Base-by-base conservation (phyloP, 2,329 filamentous ascomycete genomes). In the Colletotrichum limetticola region DNA sequence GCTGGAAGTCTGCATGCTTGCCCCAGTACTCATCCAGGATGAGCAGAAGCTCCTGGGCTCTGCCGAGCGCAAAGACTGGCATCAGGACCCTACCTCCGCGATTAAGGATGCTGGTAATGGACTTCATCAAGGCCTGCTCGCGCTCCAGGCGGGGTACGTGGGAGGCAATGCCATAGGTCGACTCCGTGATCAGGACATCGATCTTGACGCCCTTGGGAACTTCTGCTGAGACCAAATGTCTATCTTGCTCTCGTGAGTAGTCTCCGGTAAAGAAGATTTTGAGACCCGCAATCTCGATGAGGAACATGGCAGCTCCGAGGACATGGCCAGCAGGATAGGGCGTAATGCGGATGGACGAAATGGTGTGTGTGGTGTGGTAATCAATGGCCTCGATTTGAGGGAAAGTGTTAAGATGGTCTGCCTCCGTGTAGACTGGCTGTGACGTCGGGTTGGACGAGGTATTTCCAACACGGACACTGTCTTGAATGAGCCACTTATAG, bases 401-500 rank as follows among this genome's bases (percentile, higher is more conserved):
- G 73, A 98, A 96, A 0, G 96, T 98, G 75, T 95, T 95, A 32
- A 98, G 88, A 82, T 98, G 95, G 80, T 99, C 97, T 77, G 96
- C 93, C 83, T 99, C 97, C 1, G 95, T 98, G 82, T 98, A 99
- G 58, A 98, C 91, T 80, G 94, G 87, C 87, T 97, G 89, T 78
- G 94, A 87, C 0, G 86, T 87, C 66, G 87, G 85, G 76, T 90
- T 90, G 11, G 90, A 91, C 2, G 90, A 91, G 5, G 89, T 91
- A 79, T 91, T 93, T 80, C 93, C 93, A 35, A 99, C 95, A 72
- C 97, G 92, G 57, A 99, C 94, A 76, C 95, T 97, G 83, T 99
- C 97, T 83, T 98, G 95, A 75, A 98, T 98, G 64, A 98, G 91
- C 96, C 97, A 98, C 85, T 98, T 98, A 89, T 99, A 99, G 81